Percentiles rank a stretch among this genome's conserved stretches.
These are phyloP conservation scores for Kodamaea nitidulidarum DNA, from an alignment of 805 yeast species.

Conservation along the genomic window DNA sequence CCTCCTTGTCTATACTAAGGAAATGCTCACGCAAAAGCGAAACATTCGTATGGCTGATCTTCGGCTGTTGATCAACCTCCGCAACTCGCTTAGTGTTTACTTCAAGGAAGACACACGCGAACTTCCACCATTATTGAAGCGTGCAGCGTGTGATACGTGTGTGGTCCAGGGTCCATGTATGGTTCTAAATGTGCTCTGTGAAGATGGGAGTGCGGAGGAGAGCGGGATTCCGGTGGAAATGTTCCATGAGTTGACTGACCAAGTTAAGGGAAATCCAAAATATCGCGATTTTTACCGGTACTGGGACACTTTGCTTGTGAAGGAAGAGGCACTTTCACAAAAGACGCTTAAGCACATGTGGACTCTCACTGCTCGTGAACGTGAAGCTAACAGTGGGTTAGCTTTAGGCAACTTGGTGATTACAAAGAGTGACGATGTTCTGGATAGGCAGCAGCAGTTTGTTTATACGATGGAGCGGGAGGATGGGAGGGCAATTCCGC, in stretches of 20 bases:
- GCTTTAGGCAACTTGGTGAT: slow-evolving; percentile 52
- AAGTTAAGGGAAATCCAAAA: slow-evolving; percentile 35
- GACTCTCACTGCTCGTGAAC: slow-evolving; percentile 52
- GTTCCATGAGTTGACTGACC: slow-evolving; percentile 48
- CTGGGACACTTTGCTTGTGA: slow-evolving; percentile 71
- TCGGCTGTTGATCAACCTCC: slow-evolving; percentile 60
- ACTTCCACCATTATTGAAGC: slow-evolving; percentile 52
- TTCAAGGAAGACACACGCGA: slow-evolving; percentile 47
- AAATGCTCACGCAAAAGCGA: slow-evolving; percentile 50
- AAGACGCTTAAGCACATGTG: slow-evolving; percentile 61
- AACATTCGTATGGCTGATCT: slow-evolving; percentile 54
- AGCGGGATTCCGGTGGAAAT: slow-evolving; percentile 50
- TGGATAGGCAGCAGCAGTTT: slow-evolving; percentile 26
- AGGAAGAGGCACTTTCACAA: slow-evolving; percentile 62
- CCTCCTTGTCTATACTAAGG: slow-evolving; percentile 70
- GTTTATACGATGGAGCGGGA: slow-evolving; percentile 48
- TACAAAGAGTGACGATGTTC: slow-evolving; percentile 18
- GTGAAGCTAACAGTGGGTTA: slow-evolving; percentile 60
- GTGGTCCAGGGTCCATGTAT: slow-evolving; percentile 55
- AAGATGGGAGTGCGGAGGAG: slow-evolving; percentile 51
- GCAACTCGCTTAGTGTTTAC: slow-evolving; percentile 65
- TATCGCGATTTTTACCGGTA: slow-evolving; percentile 58
- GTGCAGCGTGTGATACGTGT: slow-evolving; percentile 60
- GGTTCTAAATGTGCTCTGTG: slow-evolving; percentile 57
- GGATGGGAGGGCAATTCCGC: slow-evolving; percentile 23